Conservation (phyloP, 2,329 filamentous ascomycete genomes). For the Alternaria viburni region DNA sequence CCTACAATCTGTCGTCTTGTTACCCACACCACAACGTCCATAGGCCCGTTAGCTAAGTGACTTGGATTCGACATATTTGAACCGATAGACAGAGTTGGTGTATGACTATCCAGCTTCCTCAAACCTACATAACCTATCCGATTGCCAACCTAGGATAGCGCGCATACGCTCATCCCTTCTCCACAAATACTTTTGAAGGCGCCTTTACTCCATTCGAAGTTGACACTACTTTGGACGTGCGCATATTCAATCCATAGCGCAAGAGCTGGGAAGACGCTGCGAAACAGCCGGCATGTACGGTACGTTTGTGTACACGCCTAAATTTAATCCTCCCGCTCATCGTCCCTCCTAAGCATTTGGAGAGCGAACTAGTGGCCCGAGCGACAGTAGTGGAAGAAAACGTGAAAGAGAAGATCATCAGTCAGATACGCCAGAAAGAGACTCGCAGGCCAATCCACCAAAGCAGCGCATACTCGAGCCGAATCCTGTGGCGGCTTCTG, state of each 20-base stretch:
- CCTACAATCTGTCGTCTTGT: neutral
- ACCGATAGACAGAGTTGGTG: neutral
- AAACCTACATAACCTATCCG: neutral
- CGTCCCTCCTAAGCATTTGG: neutral
- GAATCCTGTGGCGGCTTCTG: neutral
- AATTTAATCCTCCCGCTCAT: neutral
- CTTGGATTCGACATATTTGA: neutral
- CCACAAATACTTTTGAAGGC: neutral
- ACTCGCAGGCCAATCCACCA: neutral
- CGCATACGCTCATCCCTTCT: neutral
- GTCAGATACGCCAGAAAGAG: neutral
- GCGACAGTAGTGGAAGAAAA: neutral
- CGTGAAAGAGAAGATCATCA: neutral
- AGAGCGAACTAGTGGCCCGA: neutral
- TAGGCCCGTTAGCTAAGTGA: too few species aligned
- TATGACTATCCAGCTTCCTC: neutral
- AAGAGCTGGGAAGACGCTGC: neutral
- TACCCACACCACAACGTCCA: neutral
- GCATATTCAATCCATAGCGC: neutral
- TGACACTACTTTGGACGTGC: neutral
- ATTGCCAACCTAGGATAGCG: too few species aligned
- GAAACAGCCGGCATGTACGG: neutral
- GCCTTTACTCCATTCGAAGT: neutral
- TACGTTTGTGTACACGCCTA: neutral
- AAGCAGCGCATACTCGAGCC: neutral